Conservation (phyloP, 2,329 filamentous ascomycete genomes). For the Didymella keratinophila region DNA sequence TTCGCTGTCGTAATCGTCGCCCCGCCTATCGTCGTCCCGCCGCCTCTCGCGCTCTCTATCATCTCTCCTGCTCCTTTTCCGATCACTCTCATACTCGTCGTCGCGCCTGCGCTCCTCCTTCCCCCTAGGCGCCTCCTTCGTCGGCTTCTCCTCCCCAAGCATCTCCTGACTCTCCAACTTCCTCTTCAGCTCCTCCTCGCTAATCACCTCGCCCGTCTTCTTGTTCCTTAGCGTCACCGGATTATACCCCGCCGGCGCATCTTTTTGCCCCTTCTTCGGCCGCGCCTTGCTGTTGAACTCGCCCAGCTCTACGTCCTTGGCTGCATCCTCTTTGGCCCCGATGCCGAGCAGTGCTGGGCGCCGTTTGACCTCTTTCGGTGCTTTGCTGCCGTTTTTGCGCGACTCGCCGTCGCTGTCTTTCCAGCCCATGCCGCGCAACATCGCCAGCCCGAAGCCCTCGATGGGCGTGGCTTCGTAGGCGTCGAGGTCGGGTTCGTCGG, state of each 20-base stretch:
- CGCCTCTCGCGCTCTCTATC: conserved; percentile 26
- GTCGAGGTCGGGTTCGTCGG: conserved; percentile 77
- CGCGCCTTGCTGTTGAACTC: conserved; percentile 69
- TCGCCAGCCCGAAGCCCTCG: conserved; percentile 90
- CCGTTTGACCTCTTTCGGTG: conserved; percentile 71
- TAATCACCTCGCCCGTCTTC: conserved; percentile 67
- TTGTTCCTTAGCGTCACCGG: conserved; percentile 69
- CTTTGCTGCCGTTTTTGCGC: conserved; percentile 53
- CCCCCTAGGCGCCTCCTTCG: conserved; percentile 42
- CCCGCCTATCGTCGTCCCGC: not conserved
- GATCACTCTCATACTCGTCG: conserved; percentile 24
- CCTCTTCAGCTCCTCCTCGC: conserved; percentile 67
- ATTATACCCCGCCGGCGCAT: conserved; percentile 62
- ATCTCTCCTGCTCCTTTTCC: not conserved
- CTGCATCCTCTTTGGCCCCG: conserved; percentile 79
- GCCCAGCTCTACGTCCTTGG: conserved; percentile 72
- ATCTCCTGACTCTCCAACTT: conserved; percentile 60
- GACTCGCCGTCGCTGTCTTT: conserved; percentile 69
- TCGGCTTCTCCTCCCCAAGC: conserved; percentile 49
- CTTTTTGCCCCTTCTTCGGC: conserved; percentile 57
- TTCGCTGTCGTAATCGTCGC: conserved; percentile 19
- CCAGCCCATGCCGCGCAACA: conserved; percentile 95
- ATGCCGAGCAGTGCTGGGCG: conserved; percentile 85
- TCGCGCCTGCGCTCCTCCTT: conserved; percentile 16
- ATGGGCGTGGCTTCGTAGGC: conserved; percentile 91